These are phyloP conservation scores for Didymella glomerata DNA, from an alignment of 2,329 filamentous ascomycete genomes.

Conservation along the genomic window DNA sequence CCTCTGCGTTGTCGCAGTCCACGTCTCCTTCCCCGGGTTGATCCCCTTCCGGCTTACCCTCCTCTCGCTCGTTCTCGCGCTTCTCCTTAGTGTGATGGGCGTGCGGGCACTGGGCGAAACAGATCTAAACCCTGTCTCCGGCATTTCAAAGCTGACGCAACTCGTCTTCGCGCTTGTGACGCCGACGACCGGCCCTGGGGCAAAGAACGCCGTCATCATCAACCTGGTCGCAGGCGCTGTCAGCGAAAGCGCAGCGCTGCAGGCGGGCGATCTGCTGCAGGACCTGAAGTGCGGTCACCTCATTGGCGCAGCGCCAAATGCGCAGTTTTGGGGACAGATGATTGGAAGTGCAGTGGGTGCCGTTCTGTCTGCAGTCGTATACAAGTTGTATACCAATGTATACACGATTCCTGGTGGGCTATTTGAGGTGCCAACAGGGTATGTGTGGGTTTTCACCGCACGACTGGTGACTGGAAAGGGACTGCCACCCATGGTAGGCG, in stretches of 20 bases:
- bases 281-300: conserved; percentile 96
- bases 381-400: conserved; percentile 87
- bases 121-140: conserved; percentile 93
- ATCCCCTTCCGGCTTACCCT: conserved; percentile 84
- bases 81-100: conserved; percentile 71
- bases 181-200: conserved; percentile 63
- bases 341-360: conserved; percentile 89
- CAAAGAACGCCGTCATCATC: conserved; percentile 85
- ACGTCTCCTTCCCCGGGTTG: conserved; percentile 81
- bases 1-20: conserved; percentile 82
- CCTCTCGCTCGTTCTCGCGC: conserved; percentile 81
- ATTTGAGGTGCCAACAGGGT: conserved; percentile 93
- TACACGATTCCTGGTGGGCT: conserved; percentile 88
- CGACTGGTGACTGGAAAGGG: conserved; percentile 91
- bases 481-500: conserved; percentile 80
- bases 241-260: conserved; percentile 82
- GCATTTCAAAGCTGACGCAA: conserved; percentile 95
- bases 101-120: conserved; percentile 77
- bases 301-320: conserved; percentile 88
- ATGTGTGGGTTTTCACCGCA: conserved; percentile 98
- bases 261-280: conserved; percentile 96
- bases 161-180: conserved; percentile 93
- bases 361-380: conserved; percentile 84
- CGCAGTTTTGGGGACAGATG: conserved; percentile 96
- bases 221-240: conserved; percentile 95